These are phyloP conservation scores for Phaeotremella skinneri DNA, from an alignment of 768 basidiomycete genomes.

Conservation along the genomic window DNA sequence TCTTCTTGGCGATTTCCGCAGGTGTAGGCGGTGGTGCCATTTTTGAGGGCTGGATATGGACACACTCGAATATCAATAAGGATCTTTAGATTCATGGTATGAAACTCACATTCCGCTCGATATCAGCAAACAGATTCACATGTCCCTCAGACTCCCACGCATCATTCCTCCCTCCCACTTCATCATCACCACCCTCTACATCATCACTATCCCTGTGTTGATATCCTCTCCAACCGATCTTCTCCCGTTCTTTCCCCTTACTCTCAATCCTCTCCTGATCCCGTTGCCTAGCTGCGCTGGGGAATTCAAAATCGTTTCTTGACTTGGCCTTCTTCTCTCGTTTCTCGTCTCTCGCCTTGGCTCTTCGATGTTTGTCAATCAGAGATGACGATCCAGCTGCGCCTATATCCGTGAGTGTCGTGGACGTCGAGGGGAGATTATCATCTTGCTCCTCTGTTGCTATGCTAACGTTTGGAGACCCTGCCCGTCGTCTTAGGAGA, in stretches of 20 bases:
- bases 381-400: slow-evolving; percentile 9
- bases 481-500: slow-evolving; percentile 39
- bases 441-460: slow-evolving; percentile 18
- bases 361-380: slow-evolving; percentile 31
- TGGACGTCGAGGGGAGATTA: slow-evolving; percentile 39
- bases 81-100: neutral
- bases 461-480: slow-evolving; percentile 24
- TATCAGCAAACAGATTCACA: slow-evolving; percentile 52
- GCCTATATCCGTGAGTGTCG: slow-evolving; percentile 7
- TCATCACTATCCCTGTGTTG: slow-evolving; percentile 5
- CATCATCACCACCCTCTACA: slow-evolving; percentile 17
- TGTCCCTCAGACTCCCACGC: slow-evolving; percentile 39
- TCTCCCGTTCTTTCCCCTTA: slow-evolving; percentile 24
- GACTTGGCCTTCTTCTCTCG: slow-evolving; percentile 39
- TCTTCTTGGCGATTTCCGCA: slow-evolving; percentile 40
- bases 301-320: slow-evolving; percentile 50
- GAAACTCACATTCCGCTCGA: slow-evolving; percentile 45
- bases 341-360: slow-evolving; percentile 42
- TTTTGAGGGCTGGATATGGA: neutral
- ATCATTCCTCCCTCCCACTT: neutral
- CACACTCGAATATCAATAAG: neutral
- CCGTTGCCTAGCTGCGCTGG: slow-evolving; percentile 27
- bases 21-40: slow-evolving; percentile 13
- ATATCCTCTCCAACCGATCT: slow-evolving; percentile 3
- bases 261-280: slow-evolving; percentile 19